These are phyloP conservation scores for Tuber borchii DNA, from an alignment of 495 filamentous ascomycete species.

Conservation along the genomic window DNA sequence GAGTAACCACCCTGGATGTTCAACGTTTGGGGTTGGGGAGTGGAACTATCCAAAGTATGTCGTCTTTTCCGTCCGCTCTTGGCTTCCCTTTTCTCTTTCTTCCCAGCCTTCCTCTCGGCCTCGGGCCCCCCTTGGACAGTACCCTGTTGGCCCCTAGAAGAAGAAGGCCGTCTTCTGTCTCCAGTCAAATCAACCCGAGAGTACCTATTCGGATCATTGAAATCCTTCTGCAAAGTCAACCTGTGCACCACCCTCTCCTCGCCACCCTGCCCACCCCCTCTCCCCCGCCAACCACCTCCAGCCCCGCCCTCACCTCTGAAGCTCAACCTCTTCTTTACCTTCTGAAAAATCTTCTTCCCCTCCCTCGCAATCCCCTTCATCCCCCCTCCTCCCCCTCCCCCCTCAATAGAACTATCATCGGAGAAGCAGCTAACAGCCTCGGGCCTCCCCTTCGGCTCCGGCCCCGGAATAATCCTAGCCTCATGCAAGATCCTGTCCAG, in stretches of 20 bases:
- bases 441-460: neutral
- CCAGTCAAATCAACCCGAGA: neutral
- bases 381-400: too few relatives aligned
- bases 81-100: neutral
- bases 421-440: neutral
- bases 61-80: neutral
- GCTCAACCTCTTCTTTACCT: neutral
- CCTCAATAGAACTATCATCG: neutral
- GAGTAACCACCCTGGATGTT: neutral
- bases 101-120: neutral
- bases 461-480: neutral
- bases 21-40: neutral
- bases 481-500: neutral
- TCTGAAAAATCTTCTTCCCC: neutral
- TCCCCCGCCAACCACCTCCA: neutral
- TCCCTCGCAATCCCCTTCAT: neutral
- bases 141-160: neutral
- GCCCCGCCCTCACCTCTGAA: neutral
- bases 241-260: neutral
- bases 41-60: neutral
- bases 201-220: constrained; percentile 1
- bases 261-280: neutral
- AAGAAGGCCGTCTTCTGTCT: neutral
- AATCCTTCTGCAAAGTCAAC: neutral
- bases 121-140: neutral